A percentile compares a stretch with the other conserved stretches of the same genome.
phyloP scores from a whole-genome alignment of 306 rosid species.

The Vicia villosa region DNA sequence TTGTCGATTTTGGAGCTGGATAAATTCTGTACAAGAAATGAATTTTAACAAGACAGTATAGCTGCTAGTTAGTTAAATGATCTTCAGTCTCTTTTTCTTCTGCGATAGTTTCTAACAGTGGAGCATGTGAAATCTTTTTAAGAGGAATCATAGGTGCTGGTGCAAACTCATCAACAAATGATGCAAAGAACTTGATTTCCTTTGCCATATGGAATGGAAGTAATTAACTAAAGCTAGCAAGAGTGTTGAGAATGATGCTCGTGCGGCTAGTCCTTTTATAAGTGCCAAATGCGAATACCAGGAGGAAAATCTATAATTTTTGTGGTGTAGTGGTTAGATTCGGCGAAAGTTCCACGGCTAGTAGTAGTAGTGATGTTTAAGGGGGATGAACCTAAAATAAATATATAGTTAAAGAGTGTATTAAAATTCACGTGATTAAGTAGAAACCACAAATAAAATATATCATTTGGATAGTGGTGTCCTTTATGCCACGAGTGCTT shows the following conservation, averaged over 20 bases:
- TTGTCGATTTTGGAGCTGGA: constrained; percentile 21
- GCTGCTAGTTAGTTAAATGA: background rate
- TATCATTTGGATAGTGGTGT: background rate
- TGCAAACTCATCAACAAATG: constrained; percentile 50
- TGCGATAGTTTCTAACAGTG: constrained; percentile 57
- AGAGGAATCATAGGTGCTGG: constrained; percentile 51
- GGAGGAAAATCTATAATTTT: constrained; percentile 11
- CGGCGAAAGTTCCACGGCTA: background rate
- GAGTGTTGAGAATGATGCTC: constrained; percentile 12
- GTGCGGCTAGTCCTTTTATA: constrained; percentile 31
- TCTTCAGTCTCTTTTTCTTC: constrained; percentile 58
- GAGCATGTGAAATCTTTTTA: constrained; percentile 44
- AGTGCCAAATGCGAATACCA: background rate
- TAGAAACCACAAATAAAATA: constrained; percentile 7
- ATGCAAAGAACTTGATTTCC: constrained; percentile 39
- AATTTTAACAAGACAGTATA: background rate
- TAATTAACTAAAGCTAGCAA: background rate
- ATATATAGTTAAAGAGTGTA: background rate
- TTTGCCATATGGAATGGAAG: constrained; percentile 45
- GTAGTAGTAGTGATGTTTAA: background rate
- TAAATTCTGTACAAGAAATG: background rate
- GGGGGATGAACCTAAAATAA: background rate
- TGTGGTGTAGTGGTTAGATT: background rate
- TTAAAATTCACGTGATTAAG: background rate
- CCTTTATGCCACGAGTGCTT: background rate